Conservation (phyloP, 805 yeast species). For the Sporopachydermia quercuum region DNA sequence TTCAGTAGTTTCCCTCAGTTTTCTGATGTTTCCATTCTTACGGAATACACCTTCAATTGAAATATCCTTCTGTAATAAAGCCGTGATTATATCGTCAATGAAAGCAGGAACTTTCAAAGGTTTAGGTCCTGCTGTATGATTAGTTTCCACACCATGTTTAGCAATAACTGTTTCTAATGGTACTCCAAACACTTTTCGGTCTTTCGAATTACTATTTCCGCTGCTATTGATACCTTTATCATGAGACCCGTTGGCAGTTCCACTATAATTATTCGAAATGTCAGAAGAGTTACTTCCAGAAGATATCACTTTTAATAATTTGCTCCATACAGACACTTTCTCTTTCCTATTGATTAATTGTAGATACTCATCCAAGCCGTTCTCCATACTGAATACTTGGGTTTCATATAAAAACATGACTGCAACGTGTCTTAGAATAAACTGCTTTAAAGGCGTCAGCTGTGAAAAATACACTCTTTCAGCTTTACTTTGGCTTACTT, state of each 20-base stretch:
- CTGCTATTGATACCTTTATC: constrained; percentile 2
- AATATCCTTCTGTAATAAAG: constrained; percentile 82
- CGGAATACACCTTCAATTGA: constrained; percentile 93
- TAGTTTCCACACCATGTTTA: constrained; percentile 69
- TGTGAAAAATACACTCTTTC: constrained; percentile 15
- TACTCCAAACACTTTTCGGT: constrained; percentile 52
- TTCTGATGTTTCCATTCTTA: constrained; percentile 86
- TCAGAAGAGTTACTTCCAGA: constrained; percentile 14
- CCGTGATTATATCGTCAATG: constrained; percentile 71
- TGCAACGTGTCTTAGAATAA: constrained; percentile 43
- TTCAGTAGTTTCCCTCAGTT: constrained; percentile 58
- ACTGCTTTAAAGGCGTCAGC: constrained; percentile 39
- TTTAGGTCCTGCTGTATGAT: constrained; percentile 73
- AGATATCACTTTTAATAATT: constrained; percentile 10
- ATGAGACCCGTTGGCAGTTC: constrained; percentile 21
- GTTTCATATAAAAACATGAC: constrained; percentile 31
- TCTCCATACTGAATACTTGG: constrained; percentile 14
- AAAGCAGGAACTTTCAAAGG: constrained; percentile 68
- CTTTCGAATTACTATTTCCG: constrained; percentile 4
- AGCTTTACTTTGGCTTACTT: background rate
- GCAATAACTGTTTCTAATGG: constrained; percentile 54
- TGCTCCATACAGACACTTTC: constrained; percentile 30
- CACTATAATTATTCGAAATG: constrained; percentile 16
- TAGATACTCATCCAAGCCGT: constrained; percentile 22
- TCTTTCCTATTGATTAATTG: constrained; percentile 23